These are phyloP conservation scores for Verticillium dahliae DNA, from an alignment of 2,329 filamentous ascomycete genomes.

Conservation along the genomic window DNA sequence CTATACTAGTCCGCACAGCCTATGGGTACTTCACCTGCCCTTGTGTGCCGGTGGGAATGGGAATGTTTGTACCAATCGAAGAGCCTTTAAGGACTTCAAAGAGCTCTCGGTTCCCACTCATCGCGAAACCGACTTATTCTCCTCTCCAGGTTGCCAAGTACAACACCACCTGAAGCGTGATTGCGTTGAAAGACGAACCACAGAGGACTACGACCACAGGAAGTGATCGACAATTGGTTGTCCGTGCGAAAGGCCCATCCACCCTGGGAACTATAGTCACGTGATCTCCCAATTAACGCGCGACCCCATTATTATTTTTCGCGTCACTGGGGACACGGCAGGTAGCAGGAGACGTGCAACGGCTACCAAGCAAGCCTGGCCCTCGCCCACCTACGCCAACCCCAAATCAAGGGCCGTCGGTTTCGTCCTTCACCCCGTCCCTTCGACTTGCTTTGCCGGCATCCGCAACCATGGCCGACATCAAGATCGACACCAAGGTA, in stretches of 20 bases:
- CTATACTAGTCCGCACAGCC: no score
- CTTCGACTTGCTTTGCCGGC: not conserved
- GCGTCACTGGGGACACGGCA: not conserved
- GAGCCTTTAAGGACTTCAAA: no score
- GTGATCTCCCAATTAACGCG: not conserved
- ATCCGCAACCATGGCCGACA: constrained; percentile 58
- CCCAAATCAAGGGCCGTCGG: constrained; percentile 14
- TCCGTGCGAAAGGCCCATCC: not conserved
- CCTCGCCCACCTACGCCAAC: not conserved
- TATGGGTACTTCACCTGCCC: no score
- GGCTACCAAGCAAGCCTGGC: not conserved
- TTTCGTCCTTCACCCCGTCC: not conserved
- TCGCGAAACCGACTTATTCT: no score
- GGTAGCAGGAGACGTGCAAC: not conserved
- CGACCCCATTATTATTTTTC: not conserved
- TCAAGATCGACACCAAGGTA: constrained; percentile 88
- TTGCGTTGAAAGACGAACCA: no score
- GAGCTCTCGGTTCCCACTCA: no score
- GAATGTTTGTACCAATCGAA: no score
- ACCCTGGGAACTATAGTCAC: not conserved
- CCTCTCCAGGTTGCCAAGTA: no score
- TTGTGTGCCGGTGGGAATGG: no score
- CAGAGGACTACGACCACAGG: not conserved
- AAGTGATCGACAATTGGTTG: not conserved
- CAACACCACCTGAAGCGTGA: no score